Evolutionary conservation across 768 basidiomycete species (phyloP), one percentile per base, ranked within the genome.

Genomic region (Podaxis rugospora): DNA sequence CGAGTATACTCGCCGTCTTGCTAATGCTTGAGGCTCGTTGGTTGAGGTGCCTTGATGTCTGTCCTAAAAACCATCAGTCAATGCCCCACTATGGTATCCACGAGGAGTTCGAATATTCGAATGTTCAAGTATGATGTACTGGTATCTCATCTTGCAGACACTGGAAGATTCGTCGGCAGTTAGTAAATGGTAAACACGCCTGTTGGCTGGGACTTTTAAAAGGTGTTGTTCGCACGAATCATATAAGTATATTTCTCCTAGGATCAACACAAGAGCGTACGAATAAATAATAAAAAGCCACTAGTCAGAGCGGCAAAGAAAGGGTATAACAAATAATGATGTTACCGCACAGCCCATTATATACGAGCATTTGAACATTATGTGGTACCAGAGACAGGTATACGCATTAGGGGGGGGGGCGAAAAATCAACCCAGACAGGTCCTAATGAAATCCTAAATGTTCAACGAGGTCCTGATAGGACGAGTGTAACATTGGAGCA

Each of bases 381-480:
- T 9, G 42, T 44, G n/a, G 14, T 16, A 44, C 42, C 42, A 44
- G 14, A 7, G n/a, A 16, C 7, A 18, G 42, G 42, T 21, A 44
- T 44, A 18, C n/a, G n/a, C 42, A 9, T 21, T 5, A 44, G 42
- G 14, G 13, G 13, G 4, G 23, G 18, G 14, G 13, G 5, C 4
- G 16, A 40, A 44, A 32, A 23, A 16, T 10, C 23, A 25, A 14
- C 25, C 18, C n/a, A 35, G 14, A 36, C 32, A 9, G 3, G n/a
- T 16, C 40, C 62, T 60, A 78, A 64, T 59, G 58, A 21, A 79
- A 80, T 6, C 88, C 88, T 47, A 90, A 75, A 64, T 89, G 88
- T 68, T 88, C 85, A 47, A 87, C 82, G 47, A 90, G 85, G 62
- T 77, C 81, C 67, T 84, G 82, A 87, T 87, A 90, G 0, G 84